Base-by-base conservation (phyloP, 2,329 filamentous ascomycete species). In the Aspergillus bombycis region DNA sequence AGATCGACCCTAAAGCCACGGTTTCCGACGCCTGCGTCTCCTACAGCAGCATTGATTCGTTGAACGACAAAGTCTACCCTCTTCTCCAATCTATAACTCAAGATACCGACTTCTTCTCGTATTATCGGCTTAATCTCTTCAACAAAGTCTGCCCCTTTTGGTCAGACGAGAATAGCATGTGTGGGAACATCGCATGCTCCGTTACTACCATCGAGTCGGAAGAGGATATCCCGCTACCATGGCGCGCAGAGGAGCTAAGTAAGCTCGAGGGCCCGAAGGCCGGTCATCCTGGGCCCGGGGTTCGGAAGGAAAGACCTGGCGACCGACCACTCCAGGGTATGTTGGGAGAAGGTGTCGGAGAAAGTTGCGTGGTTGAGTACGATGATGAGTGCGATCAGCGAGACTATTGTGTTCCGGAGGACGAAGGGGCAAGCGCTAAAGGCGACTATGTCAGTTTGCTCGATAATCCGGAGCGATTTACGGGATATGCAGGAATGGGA, bases 341-440 rank as follows among this genome's bases (percentile, higher is more conserved):
- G 71, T 80, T 99, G 10, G 95, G 95, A 54, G 92, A 94, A 58
- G 83, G 90, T 61, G 94, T 97, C 0, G 93, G 92, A 58, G 95
- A 99, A 82, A 97, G 92, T 77, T 99, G 95, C 76, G 93, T 99
- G 53, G 90, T 98, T 21, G 95, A 99, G 80, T 96, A 96, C 75
- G 94, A 98, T 73, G 94, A 97, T 73, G 94, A 97, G 79, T 97
- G 93, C 79, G 94, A 98, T 80, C 91, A 97, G 70, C 88, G 95
- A 68, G 95, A 99, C 77, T 99, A 98, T 78, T 99, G 95, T 79
- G 88, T 98, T 5, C 93, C 93, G 0, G 95, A 99, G 72, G 95
- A 99, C 75, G 94, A 98, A 80, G 92, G 91, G 72, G 89, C 91
- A 8, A 85, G 85, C 57, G 91, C 87, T 11, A 97, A 97, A 78